These are phyloP conservation scores for Tolypocladium tundrense DNA, from an alignment of 2,329 filamentous ascomycete genomes.

Conservation along the genomic window DNA sequence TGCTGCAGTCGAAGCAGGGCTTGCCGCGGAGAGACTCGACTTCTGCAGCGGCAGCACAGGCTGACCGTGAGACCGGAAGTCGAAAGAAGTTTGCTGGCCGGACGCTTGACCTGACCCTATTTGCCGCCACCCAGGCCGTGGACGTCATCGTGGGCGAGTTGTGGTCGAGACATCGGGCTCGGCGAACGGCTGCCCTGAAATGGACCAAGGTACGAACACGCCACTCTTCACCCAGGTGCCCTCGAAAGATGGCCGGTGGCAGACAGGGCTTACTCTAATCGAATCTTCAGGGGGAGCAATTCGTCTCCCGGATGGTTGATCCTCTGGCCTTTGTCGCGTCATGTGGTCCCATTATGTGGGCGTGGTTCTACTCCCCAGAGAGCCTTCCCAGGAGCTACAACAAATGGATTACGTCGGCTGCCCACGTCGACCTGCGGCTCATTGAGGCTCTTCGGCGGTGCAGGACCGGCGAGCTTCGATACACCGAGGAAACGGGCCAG, in stretches of 20 bases:
- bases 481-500: conserved; percentile 64
- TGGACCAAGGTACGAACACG: conserved; percentile 34
- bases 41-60: neutral
- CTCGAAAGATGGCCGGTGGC: neutral
- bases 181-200: conserved; percentile 31
- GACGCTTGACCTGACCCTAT: conserved; percentile 76
- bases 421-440: conserved; percentile 63
- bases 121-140: conserved; percentile 59
- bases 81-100: conserved; percentile 46
- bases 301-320: conserved; percentile 39
- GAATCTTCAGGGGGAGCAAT: conserved; percentile 17
- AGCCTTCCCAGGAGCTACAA: conserved; percentile 64
- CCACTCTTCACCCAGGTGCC: neutral
- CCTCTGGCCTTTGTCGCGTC: conserved; percentile 62
- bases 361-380: conserved; percentile 70
- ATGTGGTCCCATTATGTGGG: conserved; percentile 73
- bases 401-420: conserved; percentile 72
- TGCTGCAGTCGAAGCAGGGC: conserved; percentile 45
- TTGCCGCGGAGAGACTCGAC: conserved; percentile 15
- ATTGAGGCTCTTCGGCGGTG: conserved; percentile 63
- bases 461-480: conserved; percentile 52
- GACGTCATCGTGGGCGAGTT: conserved; percentile 59
- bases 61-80: neutral
- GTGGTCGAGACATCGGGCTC: conserved; percentile 44
- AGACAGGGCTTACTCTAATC: neutral